Evolutionary conservation across 225 moss, liverwort and hornwort species (phyloP).

Genomic region (Asterella californica): DNA sequence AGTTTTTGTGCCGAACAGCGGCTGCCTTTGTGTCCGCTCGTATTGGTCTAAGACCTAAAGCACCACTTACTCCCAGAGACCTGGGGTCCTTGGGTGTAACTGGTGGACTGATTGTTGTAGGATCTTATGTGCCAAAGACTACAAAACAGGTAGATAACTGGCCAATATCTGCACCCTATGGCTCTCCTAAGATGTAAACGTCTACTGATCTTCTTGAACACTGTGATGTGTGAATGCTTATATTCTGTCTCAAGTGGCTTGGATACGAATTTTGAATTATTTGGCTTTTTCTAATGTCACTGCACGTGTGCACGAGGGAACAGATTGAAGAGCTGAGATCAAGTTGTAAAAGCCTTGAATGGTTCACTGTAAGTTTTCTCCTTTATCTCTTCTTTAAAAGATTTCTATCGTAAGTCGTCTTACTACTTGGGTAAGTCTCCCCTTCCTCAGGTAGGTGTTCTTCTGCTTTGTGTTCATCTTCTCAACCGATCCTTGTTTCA

Average conservation of each 20-base stretch:
- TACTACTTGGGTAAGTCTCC: too few relatives aligned
- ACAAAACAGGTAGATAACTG: slow-evolving; percentile 56
- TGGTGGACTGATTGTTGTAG: slow-evolving; percentile 82
- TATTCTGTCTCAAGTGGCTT: not conserved
- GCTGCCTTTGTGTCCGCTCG: slow-evolving; percentile 94
- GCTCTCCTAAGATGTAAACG: not conserved
- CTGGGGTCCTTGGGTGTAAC: slow-evolving; percentile 54
- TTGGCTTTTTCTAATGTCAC: not conserved
- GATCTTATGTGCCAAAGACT: slow-evolving; percentile 90
- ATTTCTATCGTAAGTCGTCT: too few relatives aligned
- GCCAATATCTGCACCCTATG: not conserved
- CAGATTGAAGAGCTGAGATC: slow-evolving; percentile 77
- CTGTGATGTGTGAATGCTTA: not conserved
- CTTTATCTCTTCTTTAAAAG: not conserved
- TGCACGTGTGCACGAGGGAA: not conserved
- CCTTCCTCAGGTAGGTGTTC: too few relatives aligned
- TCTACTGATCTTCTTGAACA: not conserved
- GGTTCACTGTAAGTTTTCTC: slow-evolving; percentile 56
- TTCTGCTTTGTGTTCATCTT: too few relatives aligned
- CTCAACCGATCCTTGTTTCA: too few relatives aligned
- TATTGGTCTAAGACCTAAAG: slow-evolving; percentile 63
- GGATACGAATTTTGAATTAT: not conserved
- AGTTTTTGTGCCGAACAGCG: slow-evolving; percentile 82
- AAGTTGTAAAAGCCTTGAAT: slow-evolving; percentile 60
- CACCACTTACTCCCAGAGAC: slow-evolving; percentile 58